Percentiles rank a stretch among this genome's conserved stretches.
Conservation (phyloP, 208 protist species). For the Trichomonas gallinae region DNA sequence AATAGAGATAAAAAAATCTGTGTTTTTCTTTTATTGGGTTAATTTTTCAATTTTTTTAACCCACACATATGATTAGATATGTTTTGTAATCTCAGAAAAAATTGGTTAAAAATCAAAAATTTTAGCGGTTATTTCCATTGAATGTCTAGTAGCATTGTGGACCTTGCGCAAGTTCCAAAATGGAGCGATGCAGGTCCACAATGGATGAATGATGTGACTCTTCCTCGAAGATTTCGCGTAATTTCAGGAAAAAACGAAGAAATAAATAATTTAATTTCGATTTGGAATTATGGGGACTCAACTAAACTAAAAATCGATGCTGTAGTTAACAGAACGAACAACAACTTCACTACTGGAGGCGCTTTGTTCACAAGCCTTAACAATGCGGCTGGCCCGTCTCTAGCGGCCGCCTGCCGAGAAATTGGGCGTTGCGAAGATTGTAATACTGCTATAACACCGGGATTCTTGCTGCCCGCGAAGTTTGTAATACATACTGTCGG, state of each 20-base stretch:
- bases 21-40: too few relatives aligned
- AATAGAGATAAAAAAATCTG: too few relatives aligned
- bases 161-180: neutral
- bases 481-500: slow-evolving; percentile 62
- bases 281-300: neutral
- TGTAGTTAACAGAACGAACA: neutral
- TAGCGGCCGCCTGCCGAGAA: neutral
- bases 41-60: too few relatives aligned
- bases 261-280: neutral
- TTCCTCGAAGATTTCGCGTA: neutral
- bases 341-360: neutral
- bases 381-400: neutral
- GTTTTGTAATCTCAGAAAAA: too few relatives aligned
- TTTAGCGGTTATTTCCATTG: neutral
- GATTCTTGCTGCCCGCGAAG: slow-evolving; percentile 51
- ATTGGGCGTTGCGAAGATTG: neutral
- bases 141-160: neutral
- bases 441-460: slow-evolving; percentile 50
- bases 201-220: neutral
- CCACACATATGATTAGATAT: too few relatives aligned
- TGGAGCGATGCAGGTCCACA: neutral
- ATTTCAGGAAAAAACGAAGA: neutral
- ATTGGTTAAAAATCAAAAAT: neutral
- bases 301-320: neutral
- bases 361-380: neutral